Evolutionary conservation across 2,329 filamentous ascomycete genomes (phyloP), one percentile per base, ranked within the genome.

Genomic region (Colletotrichum filicis): DNA sequence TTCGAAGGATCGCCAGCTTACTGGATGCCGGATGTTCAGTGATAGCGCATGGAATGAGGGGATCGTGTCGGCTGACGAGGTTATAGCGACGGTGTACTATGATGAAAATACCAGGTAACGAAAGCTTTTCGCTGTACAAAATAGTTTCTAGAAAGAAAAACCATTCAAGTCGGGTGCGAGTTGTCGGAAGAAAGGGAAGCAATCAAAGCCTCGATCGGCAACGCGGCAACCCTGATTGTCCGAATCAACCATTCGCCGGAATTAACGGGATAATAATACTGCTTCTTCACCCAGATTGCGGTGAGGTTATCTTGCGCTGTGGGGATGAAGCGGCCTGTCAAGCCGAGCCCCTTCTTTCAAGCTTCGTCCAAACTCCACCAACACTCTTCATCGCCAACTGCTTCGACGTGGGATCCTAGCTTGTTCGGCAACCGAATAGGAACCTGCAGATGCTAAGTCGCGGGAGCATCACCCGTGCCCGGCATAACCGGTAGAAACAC

Each of bases 1-100:
- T 69, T 70, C 28, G 61, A 75, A 32, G 68, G 68, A 6, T 68
- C 75, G 16, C 71, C 75, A 22, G 71, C 42, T 16, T 59, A 72
- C 4, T 75, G 68, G 74, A 76, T 74, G 66, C 64, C 62, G 52
- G 53, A 64, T 7, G 68, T 35, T 35, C 53, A 53, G 11, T 63
- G n/a, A 63, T 49, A 4, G 42, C 42, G 42, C 42, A 22, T 49
- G 8, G 16, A 49, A n/a, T 22, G 19, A 19, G 42, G 22, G 8
- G 19, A 5, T 22, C 19, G 42, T 49, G 11, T 19, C 19, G 19
- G 19, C 16, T 49, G 19, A 9, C 42, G 7, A 49, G 42, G 42
- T 22, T 22, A 9, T 22, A 8, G 19, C 8, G 19, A 49, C 16
- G 16, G 16, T 7, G 16, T 19, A 49, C 19, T 19, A 5, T 49